phyloP scores from a whole-genome alignment of 306 rosid genomes.

The Trichosanthes truncata region DNA sequence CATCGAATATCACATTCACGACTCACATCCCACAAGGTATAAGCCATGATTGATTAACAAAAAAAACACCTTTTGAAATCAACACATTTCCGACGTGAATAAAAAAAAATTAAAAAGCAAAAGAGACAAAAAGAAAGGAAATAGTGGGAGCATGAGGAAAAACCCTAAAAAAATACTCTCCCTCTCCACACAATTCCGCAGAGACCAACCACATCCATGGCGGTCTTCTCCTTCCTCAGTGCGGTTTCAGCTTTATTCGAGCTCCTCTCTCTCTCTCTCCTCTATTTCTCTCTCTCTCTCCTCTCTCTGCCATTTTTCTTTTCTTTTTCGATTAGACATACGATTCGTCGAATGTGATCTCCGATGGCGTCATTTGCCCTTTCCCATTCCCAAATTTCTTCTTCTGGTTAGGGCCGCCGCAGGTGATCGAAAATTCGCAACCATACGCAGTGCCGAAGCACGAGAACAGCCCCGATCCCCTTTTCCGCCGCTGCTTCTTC shows the following conservation, averaged over 20 bases:
- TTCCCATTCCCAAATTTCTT: constrained; percentile 22
- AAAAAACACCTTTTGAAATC: background rate
- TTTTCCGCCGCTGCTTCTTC: background rate
- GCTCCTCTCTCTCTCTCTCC: background rate
- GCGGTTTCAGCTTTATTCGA: background rate
- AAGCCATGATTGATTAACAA: background rate
- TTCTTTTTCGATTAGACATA: background rate
- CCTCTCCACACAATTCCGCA: background rate
- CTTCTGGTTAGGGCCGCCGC: constrained; percentile 37
- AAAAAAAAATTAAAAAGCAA: background rate
- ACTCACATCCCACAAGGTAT: background rate
- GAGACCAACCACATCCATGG: background rate
- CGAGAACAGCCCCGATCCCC: constrained; percentile 36
- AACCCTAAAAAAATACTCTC: background rate
- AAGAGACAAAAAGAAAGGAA: too few species aligned
- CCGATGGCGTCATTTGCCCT: constrained; percentile 20
- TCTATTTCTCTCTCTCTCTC: background rate
- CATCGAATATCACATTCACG: background rate
- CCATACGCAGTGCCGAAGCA: constrained; percentile 64
- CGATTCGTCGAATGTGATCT: constrained; percentile 36
- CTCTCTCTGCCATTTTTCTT: background rate
- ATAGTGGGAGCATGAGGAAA: background rate
- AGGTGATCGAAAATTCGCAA: constrained; percentile 46
- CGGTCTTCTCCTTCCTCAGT: background rate
- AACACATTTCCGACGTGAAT: background rate